These are phyloP conservation scores for sunflower (Helianthus annuus) DNA, from an alignment of 129 eudicot species.

Conservation along the genomic window DNA sequence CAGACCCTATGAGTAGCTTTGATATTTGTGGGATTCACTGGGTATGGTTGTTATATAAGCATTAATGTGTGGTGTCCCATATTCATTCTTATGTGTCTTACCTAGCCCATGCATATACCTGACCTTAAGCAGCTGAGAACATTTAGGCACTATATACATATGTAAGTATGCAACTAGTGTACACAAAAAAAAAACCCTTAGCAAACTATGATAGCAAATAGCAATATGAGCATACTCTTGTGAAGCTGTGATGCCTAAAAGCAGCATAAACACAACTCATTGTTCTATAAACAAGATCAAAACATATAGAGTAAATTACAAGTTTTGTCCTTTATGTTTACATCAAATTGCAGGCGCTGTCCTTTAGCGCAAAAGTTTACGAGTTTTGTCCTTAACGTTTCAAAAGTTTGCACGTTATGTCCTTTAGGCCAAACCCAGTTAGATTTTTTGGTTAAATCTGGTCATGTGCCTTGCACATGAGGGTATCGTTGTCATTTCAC, in stretches of 20 bases:
- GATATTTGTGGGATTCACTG: too few species aligned
- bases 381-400: too few species aligned
- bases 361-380: too few species aligned
- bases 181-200: background rate
- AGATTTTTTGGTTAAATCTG: too few species aligned
- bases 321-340: too few species aligned
- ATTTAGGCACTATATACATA: background rate
- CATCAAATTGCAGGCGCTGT: too few species aligned
- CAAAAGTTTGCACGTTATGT: too few species aligned
- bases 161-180: background rate
- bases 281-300: slow-evolving; percentile 2
- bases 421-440: too few species aligned
- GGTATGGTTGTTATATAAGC: too few species aligned
- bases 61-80: background rate
- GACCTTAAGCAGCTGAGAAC: background rate
- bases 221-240: background rate
- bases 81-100: background rate
- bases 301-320: background rate
- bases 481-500: too few species aligned
- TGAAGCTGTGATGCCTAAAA: background rate
- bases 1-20: too few species aligned
- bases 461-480: too few species aligned
- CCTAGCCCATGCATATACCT: background rate
- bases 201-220: background rate
- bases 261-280: slow-evolving; percentile 4